A percentile compares a stretch with the other conserved stretches of the same genome.
Conservation (phyloP, 768 basidiomycete species). For the Calocybe indica region DNA sequence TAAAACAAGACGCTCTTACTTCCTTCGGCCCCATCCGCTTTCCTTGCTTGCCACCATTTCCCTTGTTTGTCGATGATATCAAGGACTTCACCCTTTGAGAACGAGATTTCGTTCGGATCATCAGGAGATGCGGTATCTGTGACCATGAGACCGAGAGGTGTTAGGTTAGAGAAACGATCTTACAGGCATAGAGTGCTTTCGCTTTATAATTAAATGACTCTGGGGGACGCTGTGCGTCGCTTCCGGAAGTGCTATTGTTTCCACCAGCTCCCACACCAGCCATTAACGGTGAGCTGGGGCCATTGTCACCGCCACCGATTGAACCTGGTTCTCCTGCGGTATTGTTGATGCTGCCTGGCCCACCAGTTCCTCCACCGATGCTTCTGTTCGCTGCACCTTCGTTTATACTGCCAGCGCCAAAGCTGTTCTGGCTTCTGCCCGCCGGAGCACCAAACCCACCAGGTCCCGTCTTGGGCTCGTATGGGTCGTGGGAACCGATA, state of each 20-base stretch:
- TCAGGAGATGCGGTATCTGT: constrained; percentile 90
- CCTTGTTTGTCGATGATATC: constrained; percentile 91
- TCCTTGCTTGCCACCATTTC: constrained; percentile 91
- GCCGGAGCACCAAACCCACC: constrained; percentile 10
- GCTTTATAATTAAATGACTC: constrained; percentile 68
- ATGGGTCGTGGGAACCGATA: constrained; percentile 63
- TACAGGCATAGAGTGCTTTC: constrained; percentile 88
- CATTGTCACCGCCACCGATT: constrained; percentile 38
- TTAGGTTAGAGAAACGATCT: constrained; percentile 19
- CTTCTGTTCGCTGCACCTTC: constrained; percentile 31
- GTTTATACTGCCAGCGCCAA: constrained; percentile 39
- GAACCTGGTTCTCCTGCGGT: constrained; percentile 35
- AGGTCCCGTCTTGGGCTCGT: constrained; percentile 59
- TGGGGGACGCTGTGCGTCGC: constrained; percentile 7
- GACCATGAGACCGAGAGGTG: constrained; percentile 12
- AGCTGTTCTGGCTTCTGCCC: constrained; percentile 49
- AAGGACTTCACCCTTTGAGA: constrained; percentile 86
- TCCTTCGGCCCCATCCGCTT: constrained; percentile 68
- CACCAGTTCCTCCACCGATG: constrained; percentile 28
- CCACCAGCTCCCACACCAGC: constrained; percentile 60
- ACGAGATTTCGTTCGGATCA: constrained; percentile 95
- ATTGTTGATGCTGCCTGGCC: constrained; percentile 52
- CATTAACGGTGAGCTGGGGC: constrained; percentile 63
- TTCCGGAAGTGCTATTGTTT: constrained; percentile 8
- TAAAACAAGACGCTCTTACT: constrained; percentile 46